Base-by-base conservation (phyloP, 129 eudicot genomes). In the Lonicera japonica region DNA sequence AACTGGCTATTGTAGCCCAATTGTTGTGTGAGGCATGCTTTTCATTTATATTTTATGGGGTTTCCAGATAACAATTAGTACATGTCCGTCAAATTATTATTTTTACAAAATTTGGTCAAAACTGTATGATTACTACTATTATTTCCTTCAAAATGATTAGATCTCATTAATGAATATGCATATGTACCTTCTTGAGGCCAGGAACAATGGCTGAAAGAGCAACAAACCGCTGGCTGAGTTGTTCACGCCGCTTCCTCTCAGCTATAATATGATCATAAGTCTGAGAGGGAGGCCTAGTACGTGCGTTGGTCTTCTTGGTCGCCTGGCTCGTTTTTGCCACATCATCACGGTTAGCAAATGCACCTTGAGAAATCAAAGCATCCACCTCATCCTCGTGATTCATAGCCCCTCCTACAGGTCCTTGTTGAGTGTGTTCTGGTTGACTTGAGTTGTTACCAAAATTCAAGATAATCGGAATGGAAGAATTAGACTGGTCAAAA, bases 191-290 rank as follows among this genome's bases (percentile, higher is more conserved):
- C n/a, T 74, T 74, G 41, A 67, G 58, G 54, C 74, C 67, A 22
- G 70, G 65, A 56, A 60, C 51, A 3, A 61, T 40, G 25, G 70
- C 57, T 8, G 74, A 60, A 21, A 41, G 58, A n/a, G 78, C 68
- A 5, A 52, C 25, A 48, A 73, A 52, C n/a, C 52, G 68, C 25
- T 53, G 78, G 69, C 73, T 61, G 60, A 73, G 71, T 54, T 73
- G 51, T 29, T 73, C 68, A 17, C 78, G 71, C 21, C 66, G 62
- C 66, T 68, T 67, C 29, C 74, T 67, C 43, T 62, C 61, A 11
- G 70, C 67, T 11, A 61, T 36, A 23, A 67, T 62, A 24, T 74
- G 74, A 60, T 69, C 70, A 50, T 50, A 50, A 50, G 55, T 50
- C 55, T 50, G 55, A 1, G 55, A 50, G 21, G 55, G 55, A 7